Evolutionary conservation across 106 monocot genomes (phyloP).

Genomic region (Allium sativum): DNA sequence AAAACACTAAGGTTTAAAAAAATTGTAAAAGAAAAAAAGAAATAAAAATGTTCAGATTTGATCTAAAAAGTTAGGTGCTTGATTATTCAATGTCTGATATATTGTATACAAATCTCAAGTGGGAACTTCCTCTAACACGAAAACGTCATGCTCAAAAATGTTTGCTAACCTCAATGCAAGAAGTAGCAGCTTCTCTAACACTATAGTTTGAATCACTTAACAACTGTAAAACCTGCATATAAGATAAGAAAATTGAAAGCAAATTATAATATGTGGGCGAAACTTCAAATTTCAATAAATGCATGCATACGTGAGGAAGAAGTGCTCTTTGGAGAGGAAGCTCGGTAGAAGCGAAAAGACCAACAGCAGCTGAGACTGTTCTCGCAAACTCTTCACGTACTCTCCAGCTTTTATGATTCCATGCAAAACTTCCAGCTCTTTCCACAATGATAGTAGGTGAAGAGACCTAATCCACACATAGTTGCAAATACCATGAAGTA

Average conservation of each 20-base stretch:
- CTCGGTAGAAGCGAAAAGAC: conserved; percentile 93
- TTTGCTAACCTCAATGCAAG: conserved; percentile 76
- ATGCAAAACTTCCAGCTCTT: conserved; percentile 94
- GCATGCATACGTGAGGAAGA: conserved; percentile 65
- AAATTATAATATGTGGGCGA: neutral
- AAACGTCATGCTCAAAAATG: too few relatives aligned
- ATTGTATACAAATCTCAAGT: too few relatives aligned
- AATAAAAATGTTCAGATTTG: too few relatives aligned
- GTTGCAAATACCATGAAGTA: neutral
- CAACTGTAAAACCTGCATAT: conserved; percentile 67
- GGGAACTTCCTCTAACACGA: too few relatives aligned
- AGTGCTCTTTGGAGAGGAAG: conserved; percentile 78
- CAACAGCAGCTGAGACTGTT: conserved; percentile 73
- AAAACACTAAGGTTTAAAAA: too few relatives aligned
- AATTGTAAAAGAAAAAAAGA: too few relatives aligned
- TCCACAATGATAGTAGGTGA: conserved; percentile 98
- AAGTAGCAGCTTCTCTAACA: conserved; percentile 84
- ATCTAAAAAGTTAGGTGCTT: too few relatives aligned
- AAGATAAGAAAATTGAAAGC: neutral
- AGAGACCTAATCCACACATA: conserved; percentile 50
- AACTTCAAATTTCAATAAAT: too few relatives aligned
- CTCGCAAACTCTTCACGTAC: conserved; percentile 90
- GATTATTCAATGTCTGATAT: too few relatives aligned
- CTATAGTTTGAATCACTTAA: conserved; percentile 79
- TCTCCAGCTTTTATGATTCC: conserved; percentile 96